phyloP scores from a whole-genome alignment of 1,284 basidiomycete genomes.

The Athelia psychrophila region DNA sequence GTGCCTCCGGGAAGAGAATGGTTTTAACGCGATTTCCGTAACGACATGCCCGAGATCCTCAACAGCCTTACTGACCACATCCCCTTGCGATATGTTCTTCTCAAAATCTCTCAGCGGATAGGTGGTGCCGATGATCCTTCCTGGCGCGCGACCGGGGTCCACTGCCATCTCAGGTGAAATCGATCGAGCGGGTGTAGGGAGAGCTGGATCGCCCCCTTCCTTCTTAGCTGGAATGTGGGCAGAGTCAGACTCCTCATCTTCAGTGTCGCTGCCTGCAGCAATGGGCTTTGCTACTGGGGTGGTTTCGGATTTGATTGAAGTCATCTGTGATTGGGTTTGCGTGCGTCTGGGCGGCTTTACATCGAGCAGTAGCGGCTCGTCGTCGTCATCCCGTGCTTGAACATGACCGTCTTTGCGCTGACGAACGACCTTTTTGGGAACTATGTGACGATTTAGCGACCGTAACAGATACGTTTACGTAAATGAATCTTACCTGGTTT shows the following conservation, averaged over 20 bases:
- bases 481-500: conserved; percentile 54
- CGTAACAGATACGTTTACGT: no score
- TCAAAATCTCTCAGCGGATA: conserved; percentile 77
- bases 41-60: conserved; percentile 74
- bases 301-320: conserved; percentile 9
- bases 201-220: conserved; percentile 18
- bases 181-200: conserved; percentile 52
- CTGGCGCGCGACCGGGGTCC: conserved; percentile 42
- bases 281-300: conserved; percentile 14
- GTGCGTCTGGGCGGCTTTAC: conserved; percentile 32
- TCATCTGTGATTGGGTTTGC: conserved; percentile 13
- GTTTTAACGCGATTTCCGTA: conserved; percentile 62
- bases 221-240: conserved; percentile 10
- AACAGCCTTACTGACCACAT: conserved; percentile 80
- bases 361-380: conserved; percentile 58
- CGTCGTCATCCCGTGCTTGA: conserved; percentile 64
- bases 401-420: conserved; percentile 57
- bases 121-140: conserved; percentile 70
- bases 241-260: conserved; percentile 37
- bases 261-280: conserved; percentile 40
- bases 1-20: conserved; percentile 65
- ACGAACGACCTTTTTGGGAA: conserved; percentile 51
- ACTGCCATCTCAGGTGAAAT: conserved; percentile 36
- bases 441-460: conserved; percentile 27
- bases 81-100: conserved; percentile 64